Evolutionary conservation across 140 eudicot genomes (phyloP), one percentile per base, ranked within the genome.

Genomic region (Anethum foeniculum): DNA sequence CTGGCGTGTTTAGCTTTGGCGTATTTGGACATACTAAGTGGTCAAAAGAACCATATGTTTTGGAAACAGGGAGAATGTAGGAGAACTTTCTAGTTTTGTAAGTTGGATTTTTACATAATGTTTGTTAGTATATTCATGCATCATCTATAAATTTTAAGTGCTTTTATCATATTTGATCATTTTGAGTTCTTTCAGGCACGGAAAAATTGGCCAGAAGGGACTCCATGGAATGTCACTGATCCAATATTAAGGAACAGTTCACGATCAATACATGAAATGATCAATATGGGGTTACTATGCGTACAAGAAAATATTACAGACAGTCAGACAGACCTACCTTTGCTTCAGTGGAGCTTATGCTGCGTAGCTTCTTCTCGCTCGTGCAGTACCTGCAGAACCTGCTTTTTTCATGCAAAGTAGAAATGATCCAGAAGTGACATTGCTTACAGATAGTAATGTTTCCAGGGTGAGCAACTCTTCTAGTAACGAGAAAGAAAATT

Each of bases 161-260:
- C 6, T 39, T 39, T 39, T 39, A 39, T 39, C 14, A 44, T n/a
- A 62, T 23, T 7, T 62, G 16, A n/a, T 23, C 71, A 11, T 62
- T 36, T 14, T 13, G 18, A 65, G 11, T 28, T 28, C 32, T 65
- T 67, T 13, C 73, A 67, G 73, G 73, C 43, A 12, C 30, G 43
- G 73, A 67, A 28, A 8, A 67, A 67, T 67, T 67, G 73, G 73
- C 41, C 41, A 67, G 73, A 67, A 28, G 73, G 73, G 41, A 67
- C 73, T 67, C 38, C 41, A 27, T 11, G 41, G 0, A 67, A 67
- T 67, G 73, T 2, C 41, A 30, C 30, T 28, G 73, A 67, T 67
- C 73, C 73, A 67, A 67, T 32, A 67, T 15, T 67, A 21, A 34
- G 3, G 38, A 34, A 34, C 38, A 34, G 38, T 34, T 34, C 38